These are phyloP conservation scores for Agroathelia rolfsii DNA, from an alignment of 1,284 basidiomycete species.

Conservation along the genomic window DNA sequence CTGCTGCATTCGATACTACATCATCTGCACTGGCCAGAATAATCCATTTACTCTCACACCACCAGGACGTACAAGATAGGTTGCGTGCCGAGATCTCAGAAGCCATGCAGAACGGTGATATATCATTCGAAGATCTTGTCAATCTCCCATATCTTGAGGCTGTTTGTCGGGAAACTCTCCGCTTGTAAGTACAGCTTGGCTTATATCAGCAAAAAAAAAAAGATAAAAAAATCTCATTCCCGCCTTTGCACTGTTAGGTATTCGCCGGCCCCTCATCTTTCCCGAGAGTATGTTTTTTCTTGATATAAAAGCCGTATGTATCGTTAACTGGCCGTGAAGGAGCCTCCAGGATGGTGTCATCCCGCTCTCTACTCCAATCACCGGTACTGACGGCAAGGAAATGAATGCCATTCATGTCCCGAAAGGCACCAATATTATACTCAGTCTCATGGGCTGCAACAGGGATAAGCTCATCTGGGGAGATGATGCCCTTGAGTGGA, in stretches of 20 bases:
- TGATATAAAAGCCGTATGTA: too few relatives aligned
- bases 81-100: slow-evolving; percentile 25
- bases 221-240: too few relatives aligned
- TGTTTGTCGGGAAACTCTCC: slow-evolving; percentile 35
- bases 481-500: slow-evolving; percentile 25
- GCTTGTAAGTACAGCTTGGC: slow-evolving; percentile 29
- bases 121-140: slow-evolving; percentile 28
- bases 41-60: slow-evolving; percentile 22
- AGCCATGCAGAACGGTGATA: slow-evolving; percentile 14
- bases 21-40: slow-evolving; percentile 29
- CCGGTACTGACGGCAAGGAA: slow-evolving; percentile 19
- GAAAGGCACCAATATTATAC: slow-evolving; percentile 27
- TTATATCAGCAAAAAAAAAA: too few relatives aligned
- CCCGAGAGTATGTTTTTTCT: too few relatives aligned
- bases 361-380: slow-evolving; percentile 29
- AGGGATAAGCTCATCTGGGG: slow-evolving; percentile 24
- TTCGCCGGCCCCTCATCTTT: too few relatives aligned
- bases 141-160: slow-evolving; percentile 33
- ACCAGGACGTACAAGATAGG: slow-evolving; percentile 23
- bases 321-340: too few relatives aligned
- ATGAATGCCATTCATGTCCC: slow-evolving; percentile 24
- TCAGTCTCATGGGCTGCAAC: slow-evolving; percentile 20
- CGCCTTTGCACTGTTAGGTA: too few relatives aligned
- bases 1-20: slow-evolving; percentile 36
- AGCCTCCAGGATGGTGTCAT: slow-evolving; percentile 32